A percentile compares a stretch with the other conserved stretches of the same genome.
phyloP scores from a whole-genome alignment of 495 filamentous ascomycete genomes.

The Talaromyces thailandensis region DNA sequence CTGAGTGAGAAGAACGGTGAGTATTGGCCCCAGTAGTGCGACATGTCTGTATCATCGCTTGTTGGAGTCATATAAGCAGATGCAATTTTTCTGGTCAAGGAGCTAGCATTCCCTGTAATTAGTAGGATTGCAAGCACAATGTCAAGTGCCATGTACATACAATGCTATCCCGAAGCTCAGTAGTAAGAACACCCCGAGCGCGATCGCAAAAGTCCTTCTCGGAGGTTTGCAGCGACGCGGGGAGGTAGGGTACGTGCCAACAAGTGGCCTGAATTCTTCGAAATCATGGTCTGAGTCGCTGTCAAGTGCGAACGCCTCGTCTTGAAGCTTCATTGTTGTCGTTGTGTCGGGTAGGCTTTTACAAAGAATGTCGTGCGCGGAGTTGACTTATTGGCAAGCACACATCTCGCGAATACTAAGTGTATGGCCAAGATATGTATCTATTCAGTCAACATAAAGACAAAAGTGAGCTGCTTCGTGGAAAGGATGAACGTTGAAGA shows the following conservation, averaged over 20 bases:
- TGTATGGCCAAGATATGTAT: background rate
- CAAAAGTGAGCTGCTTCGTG: background rate
- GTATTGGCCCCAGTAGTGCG: slow-evolving; percentile 80
- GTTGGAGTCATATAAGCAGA: background rate
- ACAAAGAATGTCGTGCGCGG: background rate
- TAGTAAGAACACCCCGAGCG: background rate
- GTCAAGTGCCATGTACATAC: background rate
- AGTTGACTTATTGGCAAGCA: background rate
- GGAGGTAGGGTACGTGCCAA: background rate
- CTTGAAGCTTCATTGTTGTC: background rate
- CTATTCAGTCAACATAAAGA: background rate
- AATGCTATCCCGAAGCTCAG: background rate
- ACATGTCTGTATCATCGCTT: slow-evolving; percentile 25
- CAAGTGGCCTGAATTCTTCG: background rate
- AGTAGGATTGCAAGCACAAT: background rate
- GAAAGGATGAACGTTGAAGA: background rate
- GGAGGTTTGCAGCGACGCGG: background rate
- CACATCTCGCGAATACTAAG: background rate
- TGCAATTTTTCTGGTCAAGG: background rate
- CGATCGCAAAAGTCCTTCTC: background rate
- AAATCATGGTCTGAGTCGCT: background rate
- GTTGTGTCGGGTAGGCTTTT: background rate
- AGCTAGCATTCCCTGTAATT: background rate
- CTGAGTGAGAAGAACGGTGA: slow-evolving; percentile 67
- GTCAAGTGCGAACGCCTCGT: background rate